Evolutionary conservation across 805 yeast species (phyloP), one percentile per base, ranked within the genome.

Genomic region (Myxozyma melibiosi): DNA sequence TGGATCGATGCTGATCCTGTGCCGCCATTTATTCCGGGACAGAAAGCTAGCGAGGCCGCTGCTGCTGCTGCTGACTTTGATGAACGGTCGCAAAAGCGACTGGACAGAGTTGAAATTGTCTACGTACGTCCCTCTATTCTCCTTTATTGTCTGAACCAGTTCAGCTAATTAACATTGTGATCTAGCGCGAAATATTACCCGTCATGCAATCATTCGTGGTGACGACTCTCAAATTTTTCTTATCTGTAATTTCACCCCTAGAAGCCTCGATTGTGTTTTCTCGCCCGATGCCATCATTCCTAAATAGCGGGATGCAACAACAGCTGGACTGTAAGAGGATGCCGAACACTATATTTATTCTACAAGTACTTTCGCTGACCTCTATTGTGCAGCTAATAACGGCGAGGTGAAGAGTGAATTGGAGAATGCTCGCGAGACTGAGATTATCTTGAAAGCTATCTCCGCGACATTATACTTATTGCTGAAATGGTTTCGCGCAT

Each of bases 401-500:
- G 30, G 14, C 5, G 13, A 11, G 22, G 44, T 22, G 18, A 56
- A 60, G 35, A 52, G 51, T 22, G 58, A 55, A 16, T 46, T 59
- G 16, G 65, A 59, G 42, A 39, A 24, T 27, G 51, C 51, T 4
- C 77, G 85, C 60, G 74, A 81, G n/a, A 85, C 84, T 62, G 92
- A 87, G 64, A 72, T 82, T 2, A 74, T 84, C 1, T 66, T 85
- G 50, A 86, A 84, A 63, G 80, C 85, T 3, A 73, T 85, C 1
- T 75, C 85, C 0, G 80, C 81, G 1, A 78, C 83, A 1, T 53
- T 89, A 1, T 64, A 73, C 9, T 65, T 81, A 20, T 67, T 94
- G 20, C 68, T 85, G 33, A 80, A 79, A 65, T 91, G 97, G 97
- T 85, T 88, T 69, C 88, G 87, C 67, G 70, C 79, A 8, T 85